Base-by-base conservation (phyloP, 306 rosid genomes). In the Fragaria vesca region DNA sequence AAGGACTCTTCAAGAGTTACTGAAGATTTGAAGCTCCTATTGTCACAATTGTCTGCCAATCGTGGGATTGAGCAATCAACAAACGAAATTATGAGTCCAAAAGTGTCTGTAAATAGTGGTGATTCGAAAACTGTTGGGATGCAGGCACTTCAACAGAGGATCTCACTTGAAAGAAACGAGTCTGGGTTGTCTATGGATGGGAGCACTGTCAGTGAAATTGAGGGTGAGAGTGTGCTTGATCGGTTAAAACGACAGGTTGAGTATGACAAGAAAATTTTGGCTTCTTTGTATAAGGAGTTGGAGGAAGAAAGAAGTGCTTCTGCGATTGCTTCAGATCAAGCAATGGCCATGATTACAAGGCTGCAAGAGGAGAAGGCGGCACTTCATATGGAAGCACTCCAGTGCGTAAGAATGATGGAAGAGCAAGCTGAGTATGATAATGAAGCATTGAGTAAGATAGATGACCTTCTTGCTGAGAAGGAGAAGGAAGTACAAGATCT, bases 281-380 rank as follows among this genome's bases (percentile, higher is more conserved):
- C 48, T 78, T 85, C 83, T 43, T 78, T 93, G 84, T 89, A 93
- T 76, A 91, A 83, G 86, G 98, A 93, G 89, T 81, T 93, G 85
- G 97, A 93, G 75, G 98, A 93, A 87, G 98, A 93, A 74, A 85
- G 97, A 87, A 93, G 83, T 76, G 97, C 98, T 73, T 93, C 97
- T 66, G 90, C 97, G 18, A 69, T 88, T 71, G 91, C 97, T 48
- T 88, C 90, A 2, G 89, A 77, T 84, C 95, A 93, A 84, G 91
- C 98, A 42, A 86, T 93, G 90, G 97, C 98, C 71, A 93, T 93
- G 98, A 93, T 91, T 61, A 93, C 93, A 7, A 91, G 89, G 77
- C 85, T 93, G 81, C 97, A 93, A 80, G 98, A 93, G 81, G 98
- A 91, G 82, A 93, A 93, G 82, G 95, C 97, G 3, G 57, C 95